These are phyloP conservation scores for Coemansia sp. DNA, from an alignment of 192 early-diverging fungal species.

Conservation along the genomic window DNA sequence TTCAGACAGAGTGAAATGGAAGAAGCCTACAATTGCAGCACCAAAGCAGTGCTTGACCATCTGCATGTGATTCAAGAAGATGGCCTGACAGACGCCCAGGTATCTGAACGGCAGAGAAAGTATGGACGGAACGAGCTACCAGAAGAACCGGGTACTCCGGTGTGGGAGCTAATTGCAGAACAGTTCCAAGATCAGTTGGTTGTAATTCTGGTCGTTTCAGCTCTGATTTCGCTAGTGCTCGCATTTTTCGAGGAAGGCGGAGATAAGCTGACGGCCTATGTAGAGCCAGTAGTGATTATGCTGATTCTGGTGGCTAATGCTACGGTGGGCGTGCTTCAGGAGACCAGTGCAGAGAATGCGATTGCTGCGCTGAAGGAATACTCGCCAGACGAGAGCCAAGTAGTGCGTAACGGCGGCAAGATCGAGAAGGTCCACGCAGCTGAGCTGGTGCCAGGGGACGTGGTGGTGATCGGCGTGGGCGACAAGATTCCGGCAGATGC, in stretches of 20 bases:
- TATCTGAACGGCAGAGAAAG: conserved; percentile 57
- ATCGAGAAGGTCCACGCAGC: conserved; percentile 65
- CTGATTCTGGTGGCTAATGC: conserved; percentile 98
- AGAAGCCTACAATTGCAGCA: conserved; percentile 59
- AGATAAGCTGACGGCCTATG: conserved; percentile 80
- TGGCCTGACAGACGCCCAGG: conserved; percentile 70
- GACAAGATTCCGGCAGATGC: conserved; percentile 97
- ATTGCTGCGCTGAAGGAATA: conserved; percentile 97
- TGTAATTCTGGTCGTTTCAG: conserved; percentile 88
- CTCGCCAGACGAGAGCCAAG: conserved; percentile 93
- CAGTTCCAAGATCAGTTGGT: conserved; percentile 99
- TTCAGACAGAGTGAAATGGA: conserved; percentile 59
- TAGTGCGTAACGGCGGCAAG: conserved; percentile 71
- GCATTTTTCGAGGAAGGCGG: conserved; percentile 83
- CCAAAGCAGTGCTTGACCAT: conserved; percentile 64
- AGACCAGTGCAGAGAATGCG: conserved; percentile 94
- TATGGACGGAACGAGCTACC: conserved; percentile 90
- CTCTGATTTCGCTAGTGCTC: conserved; percentile 88
- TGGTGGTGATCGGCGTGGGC: conserved; percentile 87
- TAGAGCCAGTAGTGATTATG: conserved; percentile 97
- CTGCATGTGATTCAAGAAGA: conserved; percentile 65
- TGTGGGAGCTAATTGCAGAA: conserved; percentile 91
- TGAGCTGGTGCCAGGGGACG: conserved; percentile 96
- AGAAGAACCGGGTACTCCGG: conserved; percentile 83
- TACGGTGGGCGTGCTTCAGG: conserved; percentile 94